Evolutionary conservation across 2,329 filamentous ascomycete species (phyloP).

Genomic region (Bisporella sp.): DNA sequence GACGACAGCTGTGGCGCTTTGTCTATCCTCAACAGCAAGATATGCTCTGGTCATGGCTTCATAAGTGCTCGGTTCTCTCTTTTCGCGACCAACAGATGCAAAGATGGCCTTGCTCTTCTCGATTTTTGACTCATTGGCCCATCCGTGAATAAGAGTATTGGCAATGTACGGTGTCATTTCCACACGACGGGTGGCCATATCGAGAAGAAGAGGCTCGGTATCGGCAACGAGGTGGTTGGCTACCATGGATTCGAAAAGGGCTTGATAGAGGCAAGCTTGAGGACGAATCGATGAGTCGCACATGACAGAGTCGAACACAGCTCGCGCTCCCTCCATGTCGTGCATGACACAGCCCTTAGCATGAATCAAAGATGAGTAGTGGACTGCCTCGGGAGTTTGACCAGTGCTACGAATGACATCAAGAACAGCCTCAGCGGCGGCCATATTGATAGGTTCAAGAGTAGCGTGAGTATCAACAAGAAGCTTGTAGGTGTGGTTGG

Average conservation of each 20-base stretch:
- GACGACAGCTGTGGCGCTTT: slow-evolving; percentile 70
- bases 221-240: slow-evolving; percentile 81
- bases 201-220: slow-evolving; percentile 64
- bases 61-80: slow-evolving; percentile 94
- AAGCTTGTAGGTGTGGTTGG: slow-evolving; percentile 95
- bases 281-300: slow-evolving; percentile 58
- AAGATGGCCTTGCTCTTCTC: slow-evolving; percentile 74
- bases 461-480: slow-evolving; percentile 93
- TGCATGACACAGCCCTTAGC: slow-evolving; percentile 91
- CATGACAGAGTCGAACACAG: slow-evolving; percentile 76
- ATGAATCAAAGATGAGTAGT: slow-evolving; percentile 93
- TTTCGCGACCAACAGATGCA: slow-evolving; percentile 65
- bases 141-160: slow-evolving; percentile 96
- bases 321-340: slow-evolving; percentile 76
- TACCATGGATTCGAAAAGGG: slow-evolving; percentile 94
- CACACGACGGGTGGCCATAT: slow-evolving; percentile 69
- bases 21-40: slow-evolving; percentile 74
- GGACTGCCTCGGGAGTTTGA: slow-evolving; percentile 78
- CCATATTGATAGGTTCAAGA: slow-evolving; percentile 84
- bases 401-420: slow-evolving; percentile 69
- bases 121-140: slow-evolving; percentile 80
- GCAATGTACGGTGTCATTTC: slow-evolving; percentile 96
- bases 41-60: slow-evolving; percentile 97
- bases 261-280: slow-evolving; percentile 88
- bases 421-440: slow-evolving; percentile 76